Evolutionary conservation across 108 stramenopile species (phyloP).

Genomic region (Nitzschia palea): DNA sequence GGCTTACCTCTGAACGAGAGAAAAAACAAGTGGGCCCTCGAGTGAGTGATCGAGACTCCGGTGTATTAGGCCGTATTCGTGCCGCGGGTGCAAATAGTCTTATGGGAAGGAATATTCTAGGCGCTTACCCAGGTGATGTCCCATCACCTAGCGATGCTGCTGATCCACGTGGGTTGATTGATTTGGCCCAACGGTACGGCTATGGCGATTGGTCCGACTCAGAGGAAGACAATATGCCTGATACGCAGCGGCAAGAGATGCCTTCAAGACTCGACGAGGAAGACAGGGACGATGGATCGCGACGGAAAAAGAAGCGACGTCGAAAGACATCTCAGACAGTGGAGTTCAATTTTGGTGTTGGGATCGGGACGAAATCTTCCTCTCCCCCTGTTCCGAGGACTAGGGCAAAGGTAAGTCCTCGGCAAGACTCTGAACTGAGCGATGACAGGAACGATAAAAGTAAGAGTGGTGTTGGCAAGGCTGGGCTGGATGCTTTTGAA

Average conservation of each 20-base stretch:
- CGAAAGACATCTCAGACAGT: background rate
- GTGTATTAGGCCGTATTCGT: slow-evolving; percentile 66
- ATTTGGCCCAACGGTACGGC: slow-evolving; percentile 67
- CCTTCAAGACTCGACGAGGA: background rate
- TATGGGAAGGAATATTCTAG: slow-evolving; percentile 47
- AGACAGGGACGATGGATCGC: background rate
- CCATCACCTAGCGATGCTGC: slow-evolving; percentile 67
- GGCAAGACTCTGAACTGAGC: too few relatives aligned
- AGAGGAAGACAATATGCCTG: slow-evolving; percentile 26
- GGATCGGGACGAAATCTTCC: too few relatives aligned
- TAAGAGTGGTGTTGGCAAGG: too few relatives aligned
- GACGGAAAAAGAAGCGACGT: background rate
- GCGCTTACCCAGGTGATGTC: slow-evolving; percentile 86
- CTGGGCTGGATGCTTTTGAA: too few relatives aligned
- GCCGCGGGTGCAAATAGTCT: slow-evolving; percentile 60
- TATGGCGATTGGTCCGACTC: slow-evolving; percentile 69
- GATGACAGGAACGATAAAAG: too few relatives aligned
- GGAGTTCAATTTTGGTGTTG: too few relatives aligned
- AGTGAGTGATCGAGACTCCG: slow-evolving; percentile 50
- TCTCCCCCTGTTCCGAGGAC: too few relatives aligned
- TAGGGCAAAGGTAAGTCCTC: too few relatives aligned
- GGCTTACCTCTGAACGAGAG: background rate
- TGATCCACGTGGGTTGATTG: slow-evolving; percentile 46
- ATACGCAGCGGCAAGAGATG: background rate
- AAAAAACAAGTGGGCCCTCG: slow-evolving; percentile 11